Base-by-base conservation (phyloP, 1,284 basidiomycete genomes). In the Hymenochaete sp. region DNA sequence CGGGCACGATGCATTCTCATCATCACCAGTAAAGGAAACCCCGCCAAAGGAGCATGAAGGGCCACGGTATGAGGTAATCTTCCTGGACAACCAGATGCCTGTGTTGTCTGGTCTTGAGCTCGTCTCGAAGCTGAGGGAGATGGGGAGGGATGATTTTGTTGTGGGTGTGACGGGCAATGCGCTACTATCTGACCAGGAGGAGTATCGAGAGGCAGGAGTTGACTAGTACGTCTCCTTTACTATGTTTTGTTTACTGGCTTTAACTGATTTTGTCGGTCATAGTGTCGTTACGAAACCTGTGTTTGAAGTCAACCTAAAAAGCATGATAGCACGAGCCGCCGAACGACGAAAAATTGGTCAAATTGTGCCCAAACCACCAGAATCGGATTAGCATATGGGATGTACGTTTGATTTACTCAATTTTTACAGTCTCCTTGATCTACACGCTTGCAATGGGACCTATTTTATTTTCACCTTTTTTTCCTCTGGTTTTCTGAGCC, bases 51-150 rank as follows among this genome's bases (percentile, higher is more conserved):
- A 35, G 27, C 41, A 40, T 19, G 35, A 48, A n/a, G 53, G 47
- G 8, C 43, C 42, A n/a, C 52, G 50, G 16, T 91, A 73, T 56
- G 81, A 83, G 47, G 71, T 87, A 2, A 70, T 88, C 22, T 92
- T 92, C 62, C 63, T 93, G 58, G 89, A 93, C 57, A 93, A 93
- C 58, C 85, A 88, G 62, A 88, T 87, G 85, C 89, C 86, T 3
- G 70, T 87, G 35, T 72, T 88, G 70, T 82, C 82, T 42, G 90
- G 90, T 14, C 63, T 91, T 32, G 79, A 82, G 52, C 73, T 79
- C 24, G 79, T 87, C 2, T 60, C 71, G 42, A 79, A 75, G 56
- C 64, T 93, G 33, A 67, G 89, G 42, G 68, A 72, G 49, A 61
- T 83, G 56, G 79, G 81, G 11, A 71, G 82, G 55, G 67, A 62